A percentile compares a stretch with the other conserved stretches of the same genome.
These are phyloP conservation scores for Ogataea pini DNA, from an alignment of 805 yeast genomes.

Conservation along the genomic window DNA sequence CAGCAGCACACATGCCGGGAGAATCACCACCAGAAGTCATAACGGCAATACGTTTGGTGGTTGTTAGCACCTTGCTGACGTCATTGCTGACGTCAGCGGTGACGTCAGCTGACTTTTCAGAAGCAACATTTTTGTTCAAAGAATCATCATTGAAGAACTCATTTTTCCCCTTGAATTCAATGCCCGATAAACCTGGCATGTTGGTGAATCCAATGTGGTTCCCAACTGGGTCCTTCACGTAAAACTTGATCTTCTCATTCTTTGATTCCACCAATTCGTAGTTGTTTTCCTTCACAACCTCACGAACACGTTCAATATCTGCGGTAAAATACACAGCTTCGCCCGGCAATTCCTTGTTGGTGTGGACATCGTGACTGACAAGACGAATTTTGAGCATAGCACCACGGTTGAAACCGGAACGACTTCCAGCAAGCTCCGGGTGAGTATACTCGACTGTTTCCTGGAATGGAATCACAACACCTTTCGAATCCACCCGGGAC, in stretches of 20 bases:
- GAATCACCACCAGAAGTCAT: constrained; percentile 99
- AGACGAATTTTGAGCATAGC: constrained; percentile 50
- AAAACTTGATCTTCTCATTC: constrained; percentile 29
- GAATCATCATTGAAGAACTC: constrained; percentile 12
- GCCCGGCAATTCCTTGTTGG: constrained; percentile 37
- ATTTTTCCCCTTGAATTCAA: constrained; percentile 8
- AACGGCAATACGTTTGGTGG: constrained; percentile 63
- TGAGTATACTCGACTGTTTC: constrained; percentile 31
- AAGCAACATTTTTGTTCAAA: not conserved
- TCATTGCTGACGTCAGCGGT: not conserved
- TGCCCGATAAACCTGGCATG: constrained; percentile 37
- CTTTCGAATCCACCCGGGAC: constrained; percentile 21
- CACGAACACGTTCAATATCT: constrained; percentile 33
- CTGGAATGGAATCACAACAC: constrained; percentile 38
- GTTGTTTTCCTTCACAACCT: constrained; percentile 23
- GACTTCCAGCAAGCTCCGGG: constrained; percentile 19
- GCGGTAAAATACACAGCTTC: constrained; percentile 43
- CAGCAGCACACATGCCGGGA: constrained; percentile 98
- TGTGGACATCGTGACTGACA: constrained; percentile 37
- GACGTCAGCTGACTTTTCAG: not conserved
- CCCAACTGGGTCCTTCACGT: constrained; percentile 66
- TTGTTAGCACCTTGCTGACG: not conserved
- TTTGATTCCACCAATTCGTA: constrained; percentile 21
- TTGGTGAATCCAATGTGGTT: constrained; percentile 57
- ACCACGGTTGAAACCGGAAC: constrained; percentile 37